phyloP scores from a whole-genome alignment of 2,329 filamentous ascomycete species.

The Colletotrichum viniferum region DNA sequence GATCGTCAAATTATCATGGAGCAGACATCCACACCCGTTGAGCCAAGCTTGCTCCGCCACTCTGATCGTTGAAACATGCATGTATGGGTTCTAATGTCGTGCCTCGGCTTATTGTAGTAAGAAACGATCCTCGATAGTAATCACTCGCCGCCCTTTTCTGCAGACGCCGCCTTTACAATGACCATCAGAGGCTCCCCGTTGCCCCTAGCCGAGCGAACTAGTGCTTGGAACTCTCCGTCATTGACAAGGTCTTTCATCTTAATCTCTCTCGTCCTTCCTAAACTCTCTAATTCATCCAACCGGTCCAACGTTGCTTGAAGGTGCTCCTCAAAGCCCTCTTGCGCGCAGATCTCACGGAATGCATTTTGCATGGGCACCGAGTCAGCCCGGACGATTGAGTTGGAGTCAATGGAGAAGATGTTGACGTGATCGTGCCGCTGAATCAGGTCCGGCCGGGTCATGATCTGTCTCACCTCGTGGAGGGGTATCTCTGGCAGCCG shows the following conservation, averaged over 20 bases:
- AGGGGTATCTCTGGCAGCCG: slow-evolving; percentile 52
- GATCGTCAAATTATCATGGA: background rate
- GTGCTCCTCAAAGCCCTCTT: slow-evolving; percentile 58
- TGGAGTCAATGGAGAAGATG: slow-evolving; percentile 90
- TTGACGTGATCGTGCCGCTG: slow-evolving; percentile 91
- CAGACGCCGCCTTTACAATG: background rate
- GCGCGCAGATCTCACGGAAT: slow-evolving; percentile 80
- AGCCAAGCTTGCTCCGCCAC: background rate
- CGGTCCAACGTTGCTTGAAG: slow-evolving; percentile 61
- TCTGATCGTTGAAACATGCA: background rate
- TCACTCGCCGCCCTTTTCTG: background rate
- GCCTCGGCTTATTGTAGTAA: background rate
- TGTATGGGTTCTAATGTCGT: background rate
- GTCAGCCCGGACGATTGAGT: slow-evolving; percentile 88
- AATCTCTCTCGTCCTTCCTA: slow-evolving; percentile 91
- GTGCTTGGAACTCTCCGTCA: slow-evolving; percentile 66
- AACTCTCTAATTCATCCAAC: slow-evolving; percentile 87
- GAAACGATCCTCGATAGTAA: background rate
- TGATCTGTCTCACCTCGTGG: slow-evolving; percentile 85
- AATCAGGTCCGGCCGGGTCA: slow-evolving; percentile 96
- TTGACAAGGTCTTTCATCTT: slow-evolving; percentile 94
- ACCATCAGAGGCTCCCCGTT: background rate
- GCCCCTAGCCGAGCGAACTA: background rate
- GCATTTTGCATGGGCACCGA: slow-evolving; percentile 96
- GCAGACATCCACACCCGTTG: background rate